Evolutionary conservation across 352 stramenopile genomes (phyloP), one percentile per base, ranked within the genome.

Genomic region (Phytophthora podocarpi): DNA sequence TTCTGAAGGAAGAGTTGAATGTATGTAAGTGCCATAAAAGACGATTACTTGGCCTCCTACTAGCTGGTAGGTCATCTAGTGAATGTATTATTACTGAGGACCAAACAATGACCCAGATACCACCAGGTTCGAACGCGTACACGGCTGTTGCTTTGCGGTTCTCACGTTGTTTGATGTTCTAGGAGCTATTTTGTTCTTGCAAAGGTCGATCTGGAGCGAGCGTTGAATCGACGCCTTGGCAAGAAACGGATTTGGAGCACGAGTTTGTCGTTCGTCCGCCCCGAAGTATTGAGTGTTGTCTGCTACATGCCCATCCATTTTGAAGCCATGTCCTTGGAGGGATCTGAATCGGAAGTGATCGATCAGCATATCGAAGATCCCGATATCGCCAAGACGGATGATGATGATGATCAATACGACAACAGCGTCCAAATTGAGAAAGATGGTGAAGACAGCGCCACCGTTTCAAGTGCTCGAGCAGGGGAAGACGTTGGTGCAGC

Each of bases 1-100:
- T 79, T 69, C 43, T 80, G 64, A 67, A 43, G 11, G 6, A 31
- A 26, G 12, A 42, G n/a, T 43, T 48, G 27, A 49, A 40, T 64
- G 52, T 23, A 64, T 54, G 45, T 39, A 57, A 51, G 39, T 52
- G 48, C 35, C n/a, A n/a, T 54, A 20, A 21, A 35, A 46, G 32
- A 16, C 3, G 15, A 10, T n/a, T 39, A 39, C n/a, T 51, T 28
- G 18, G 18, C 7, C 23, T 5, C 10, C 26, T 30, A 7, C 32
- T 42, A 16, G 51, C 18, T 50, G 45, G 5, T 35, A 62, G 37
- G 18, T 18, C 54, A 39, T 10, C n/a, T 28, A 13, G 36, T 10
- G 12, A 56, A 63, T 63, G 48, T 66, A 36, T 50, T 30, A 48
- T 67, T 70, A 55, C 16, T 65, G 56, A 20, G 34, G n/a, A 21